These are phyloP conservation scores for Penicillium atrosanguineum DNA, from an alignment of 495 filamentous ascomycete genomes.

Conservation along the genomic window DNA sequence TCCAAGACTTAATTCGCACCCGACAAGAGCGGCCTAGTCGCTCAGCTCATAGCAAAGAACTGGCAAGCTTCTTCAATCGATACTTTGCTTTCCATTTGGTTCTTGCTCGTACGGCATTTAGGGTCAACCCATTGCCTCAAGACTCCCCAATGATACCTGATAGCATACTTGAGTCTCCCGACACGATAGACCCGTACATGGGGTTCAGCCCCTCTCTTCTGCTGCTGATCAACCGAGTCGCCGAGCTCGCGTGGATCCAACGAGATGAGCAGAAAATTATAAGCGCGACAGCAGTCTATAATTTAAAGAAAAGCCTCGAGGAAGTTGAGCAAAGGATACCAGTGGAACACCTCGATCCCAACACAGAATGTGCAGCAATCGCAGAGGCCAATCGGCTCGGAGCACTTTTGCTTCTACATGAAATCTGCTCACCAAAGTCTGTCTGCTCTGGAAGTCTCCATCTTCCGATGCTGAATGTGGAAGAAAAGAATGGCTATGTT, in stretches of 20 bases:
- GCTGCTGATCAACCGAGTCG: slow-evolving; percentile 19
- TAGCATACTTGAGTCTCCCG: slow-evolving; percentile 9
- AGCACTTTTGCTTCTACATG: slow-evolving; percentile 23
- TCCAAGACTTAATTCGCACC: slow-evolving; percentile 16
- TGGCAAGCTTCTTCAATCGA: slow-evolving; percentile 23
- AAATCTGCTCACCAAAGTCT: slow-evolving; percentile 15
- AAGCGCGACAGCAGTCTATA: background rate
- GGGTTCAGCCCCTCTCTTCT: slow-evolving; percentile 25
- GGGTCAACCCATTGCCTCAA: slow-evolving; percentile 4
- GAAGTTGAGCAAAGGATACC: slow-evolving; percentile 15
- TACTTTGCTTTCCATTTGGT: slow-evolving; percentile 28
- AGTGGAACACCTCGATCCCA: slow-evolving; percentile 4
- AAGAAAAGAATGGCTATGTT: slow-evolving; percentile 13
- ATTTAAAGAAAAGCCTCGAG: slow-evolving; percentile 10
- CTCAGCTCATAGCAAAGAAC: slow-evolving; percentile 14
- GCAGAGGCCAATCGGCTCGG: slow-evolving; percentile 27
- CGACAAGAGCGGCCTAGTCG: slow-evolving; percentile 13
- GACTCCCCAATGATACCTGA: background rate
- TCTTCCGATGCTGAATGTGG: background rate
- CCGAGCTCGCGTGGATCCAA: slow-evolving; percentile 19
- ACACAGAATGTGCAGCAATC: slow-evolving; percentile 19
- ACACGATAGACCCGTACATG: slow-evolving; percentile 26
- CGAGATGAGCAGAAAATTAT: slow-evolving; percentile 1
- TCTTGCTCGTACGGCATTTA: slow-evolving; percentile 22
- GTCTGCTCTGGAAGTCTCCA: background rate